Evolutionary conservation across 805 yeast species (phyloP).

Genomic region (Starmera quercuum): DNA sequence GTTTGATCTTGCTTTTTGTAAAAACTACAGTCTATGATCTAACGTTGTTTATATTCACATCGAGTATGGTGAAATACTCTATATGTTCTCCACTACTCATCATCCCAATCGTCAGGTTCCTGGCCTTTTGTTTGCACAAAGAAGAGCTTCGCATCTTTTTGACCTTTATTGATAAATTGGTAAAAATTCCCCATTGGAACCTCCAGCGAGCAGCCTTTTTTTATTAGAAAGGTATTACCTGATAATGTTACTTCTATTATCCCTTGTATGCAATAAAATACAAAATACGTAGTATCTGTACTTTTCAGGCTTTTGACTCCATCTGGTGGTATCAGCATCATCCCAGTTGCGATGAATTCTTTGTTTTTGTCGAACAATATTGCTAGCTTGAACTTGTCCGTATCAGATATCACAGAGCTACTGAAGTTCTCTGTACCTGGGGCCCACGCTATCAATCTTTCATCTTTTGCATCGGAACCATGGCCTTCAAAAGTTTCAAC

Average conservation of each 20-base stretch:
- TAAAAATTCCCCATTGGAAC: slow-evolving; percentile 74
- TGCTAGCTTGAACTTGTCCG: slow-evolving; percentile 54
- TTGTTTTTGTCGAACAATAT: slow-evolving; percentile 56
- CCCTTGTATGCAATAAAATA: slow-evolving; percentile 72
- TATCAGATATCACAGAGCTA: slow-evolving; percentile 28
- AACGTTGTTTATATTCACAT: no score
- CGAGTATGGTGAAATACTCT: no score
- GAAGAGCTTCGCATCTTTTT: slow-evolving; percentile 52
- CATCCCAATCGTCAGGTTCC: slow-evolving; percentile 7
- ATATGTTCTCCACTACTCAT: no score
- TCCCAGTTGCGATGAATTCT: slow-evolving; percentile 66
- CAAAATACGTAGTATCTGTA: slow-evolving; percentile 57
- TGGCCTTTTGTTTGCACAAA: slow-evolving; percentile 57
- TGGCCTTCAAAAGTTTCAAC: slow-evolving; percentile 45
- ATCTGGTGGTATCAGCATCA: slow-evolving; percentile 55
- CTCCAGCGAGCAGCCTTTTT: slow-evolving; percentile 71
- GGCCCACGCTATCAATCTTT: slow-evolving; percentile 56
- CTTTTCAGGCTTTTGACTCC: slow-evolving; percentile 53
- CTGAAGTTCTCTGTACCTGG: slow-evolving; percentile 45
- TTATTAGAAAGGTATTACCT: slow-evolving; percentile 49
- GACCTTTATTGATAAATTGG: slow-evolving; percentile 57
- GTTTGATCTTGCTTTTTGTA: no score
- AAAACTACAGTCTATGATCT: no score
- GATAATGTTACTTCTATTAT: slow-evolving; percentile 58
- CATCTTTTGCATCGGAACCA: slow-evolving; percentile 35